Conservation (phyloP, 2,329 filamentous ascomycete species). For the Macrophomina phaseolina region DNA sequence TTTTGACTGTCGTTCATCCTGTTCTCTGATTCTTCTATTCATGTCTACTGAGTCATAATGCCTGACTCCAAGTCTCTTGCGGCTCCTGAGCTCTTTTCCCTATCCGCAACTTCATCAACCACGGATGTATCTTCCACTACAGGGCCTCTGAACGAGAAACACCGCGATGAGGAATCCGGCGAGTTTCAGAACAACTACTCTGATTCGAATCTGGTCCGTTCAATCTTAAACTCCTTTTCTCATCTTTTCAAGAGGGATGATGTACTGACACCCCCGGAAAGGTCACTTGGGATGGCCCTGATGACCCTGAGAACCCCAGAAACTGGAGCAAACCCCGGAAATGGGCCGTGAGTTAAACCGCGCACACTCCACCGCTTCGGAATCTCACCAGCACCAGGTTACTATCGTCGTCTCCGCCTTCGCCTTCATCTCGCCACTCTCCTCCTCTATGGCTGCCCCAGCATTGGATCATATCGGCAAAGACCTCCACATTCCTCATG, state of each 20-base stretch:
- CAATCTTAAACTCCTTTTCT: too few relatives aligned
- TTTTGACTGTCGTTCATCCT: background rate
- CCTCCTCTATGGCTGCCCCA: slow-evolving; percentile 48
- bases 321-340: slow-evolving; percentile 18
- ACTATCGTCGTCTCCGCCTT: slow-evolving; percentile 51
- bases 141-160: background rate
- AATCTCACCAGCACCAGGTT: slow-evolving; percentile 31
- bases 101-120: background rate
- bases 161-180: background rate
- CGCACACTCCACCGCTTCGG: too few relatives aligned
- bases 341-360: slow-evolving; percentile 7
- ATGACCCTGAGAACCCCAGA: slow-evolving; percentile 18
- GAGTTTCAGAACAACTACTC: background rate
- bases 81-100: background rate
- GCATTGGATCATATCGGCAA: slow-evolving; percentile 39
- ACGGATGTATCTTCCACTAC: background rate
- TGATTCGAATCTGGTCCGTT: background rate
- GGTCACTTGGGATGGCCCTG: slow-evolving; percentile 21
- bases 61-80: too few relatives aligned
- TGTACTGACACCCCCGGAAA: background rate
- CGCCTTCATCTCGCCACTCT: slow-evolving; percentile 47
- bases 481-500: slow-evolving; percentile 44
- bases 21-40: background rate
- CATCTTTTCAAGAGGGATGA: background rate
- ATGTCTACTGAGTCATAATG: background rate